These are phyloP conservation scores for Alternaria novae-zelandiae DNA, from an alignment of 2,329 filamentous ascomycete genomes.

Conservation along the genomic window DNA sequence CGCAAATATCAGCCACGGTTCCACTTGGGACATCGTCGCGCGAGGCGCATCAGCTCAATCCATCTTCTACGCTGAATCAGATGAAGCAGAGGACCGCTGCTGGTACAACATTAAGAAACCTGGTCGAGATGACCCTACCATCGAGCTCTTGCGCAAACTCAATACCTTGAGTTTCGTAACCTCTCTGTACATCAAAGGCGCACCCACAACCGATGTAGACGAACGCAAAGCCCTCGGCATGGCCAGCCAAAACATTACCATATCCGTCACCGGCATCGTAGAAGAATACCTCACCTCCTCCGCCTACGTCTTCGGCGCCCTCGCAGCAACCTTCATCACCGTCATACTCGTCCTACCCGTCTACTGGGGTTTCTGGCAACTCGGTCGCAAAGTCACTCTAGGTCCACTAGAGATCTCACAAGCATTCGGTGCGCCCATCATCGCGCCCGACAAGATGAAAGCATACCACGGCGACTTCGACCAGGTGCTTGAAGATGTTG, in stretches of 20 bases:
- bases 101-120: conserved; percentile 23
- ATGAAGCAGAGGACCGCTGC: too few species aligned
- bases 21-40: too few species aligned
- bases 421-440: conserved; percentile 39
- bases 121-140: conserved; percentile 25
- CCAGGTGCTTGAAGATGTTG: conserved; percentile 27
- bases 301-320: conserved; percentile 37
- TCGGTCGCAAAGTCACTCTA: conserved; percentile 44
- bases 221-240: conserved; percentile 6
- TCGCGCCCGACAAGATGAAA: conserved; percentile 21
- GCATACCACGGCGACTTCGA: conserved; percentile 30
- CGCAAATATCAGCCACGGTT: too few species aligned
- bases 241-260: conserved; percentile 15
- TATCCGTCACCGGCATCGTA: conserved; percentile 27
- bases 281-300: conserved; percentile 37
- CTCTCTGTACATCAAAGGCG: conserved; percentile 22
- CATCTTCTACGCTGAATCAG: too few species aligned
- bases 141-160: conserved; percentile 30
- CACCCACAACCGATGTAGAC: conserved; percentile 5
- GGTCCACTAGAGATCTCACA: conserved; percentile 46
- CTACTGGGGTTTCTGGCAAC: conserved; percentile 47
- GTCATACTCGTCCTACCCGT: conserved; percentile 41
- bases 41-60: too few species aligned
- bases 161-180: conserved; percentile 30
- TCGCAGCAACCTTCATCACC: conserved; percentile 39